Conservation (phyloP, 192 early-diverging fungal genomes). For the Chytriomyces hyalinus region DNA sequence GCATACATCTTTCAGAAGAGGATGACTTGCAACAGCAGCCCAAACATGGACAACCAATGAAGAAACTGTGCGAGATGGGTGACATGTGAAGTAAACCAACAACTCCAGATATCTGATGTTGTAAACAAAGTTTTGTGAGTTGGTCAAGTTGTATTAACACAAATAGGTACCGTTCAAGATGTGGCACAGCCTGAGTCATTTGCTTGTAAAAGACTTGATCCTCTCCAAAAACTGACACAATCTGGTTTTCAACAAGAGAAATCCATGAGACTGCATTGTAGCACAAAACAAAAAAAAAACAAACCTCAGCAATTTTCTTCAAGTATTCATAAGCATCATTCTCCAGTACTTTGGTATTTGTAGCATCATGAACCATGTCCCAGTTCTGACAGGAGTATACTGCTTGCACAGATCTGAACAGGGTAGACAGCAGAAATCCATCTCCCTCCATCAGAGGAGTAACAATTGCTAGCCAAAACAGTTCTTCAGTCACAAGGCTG, state of each 20-base stretch:
- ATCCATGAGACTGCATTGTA: too few relatives aligned
- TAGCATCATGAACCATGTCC: not conserved
- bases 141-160: not conserved
- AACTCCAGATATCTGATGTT: conserved; percentile 38
- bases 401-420: not conserved
- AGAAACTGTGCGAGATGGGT: conserved; percentile 40
- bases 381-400: not conserved
- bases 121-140: not conserved
- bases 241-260: not conserved
- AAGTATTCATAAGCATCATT: conserved; percentile 40
- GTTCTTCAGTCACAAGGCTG: conserved; percentile 16
- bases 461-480: conserved; percentile 14
- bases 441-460: conserved; percentile 6
- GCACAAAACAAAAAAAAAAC: too few relatives aligned
- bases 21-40: not conserved
- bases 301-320: conserved; percentile 46
- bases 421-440: not conserved
- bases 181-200: conserved; percentile 8
- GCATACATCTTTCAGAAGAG: not conserved
- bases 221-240: conserved; percentile 28
- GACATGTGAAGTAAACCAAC: conserved; percentile 34
- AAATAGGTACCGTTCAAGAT: conserved; percentile 19
- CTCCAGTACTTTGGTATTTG: conserved; percentile 14
- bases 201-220: conserved; percentile 37
- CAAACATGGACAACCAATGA: conserved; percentile 32